These are phyloP conservation scores for Allantophomopsis lycopodina DNA, from an alignment of 2,329 filamentous ascomycete species.

Conservation along the genomic window DNA sequence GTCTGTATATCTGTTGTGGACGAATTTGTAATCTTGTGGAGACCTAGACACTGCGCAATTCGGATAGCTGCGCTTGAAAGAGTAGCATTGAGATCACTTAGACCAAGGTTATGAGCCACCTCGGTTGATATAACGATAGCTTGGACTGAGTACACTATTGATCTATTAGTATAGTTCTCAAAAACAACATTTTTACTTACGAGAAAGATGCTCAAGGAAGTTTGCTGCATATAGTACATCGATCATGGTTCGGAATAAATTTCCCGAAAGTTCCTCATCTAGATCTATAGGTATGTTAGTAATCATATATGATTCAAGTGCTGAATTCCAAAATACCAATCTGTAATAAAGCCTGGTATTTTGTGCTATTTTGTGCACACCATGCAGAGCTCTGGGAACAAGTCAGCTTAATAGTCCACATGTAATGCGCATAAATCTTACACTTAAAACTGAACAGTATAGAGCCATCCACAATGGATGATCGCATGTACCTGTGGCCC, in stretches of 20 bases:
- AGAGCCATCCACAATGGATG: constrained; percentile 16
- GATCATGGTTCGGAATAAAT: constrained; percentile 12
- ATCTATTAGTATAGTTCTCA: no score
- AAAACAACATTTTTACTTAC: background rate
- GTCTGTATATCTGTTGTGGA: background rate
- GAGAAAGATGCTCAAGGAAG: constrained; percentile 16
- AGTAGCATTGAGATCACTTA: constrained; percentile 21
- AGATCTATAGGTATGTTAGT: no score
- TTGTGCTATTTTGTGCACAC: no score
- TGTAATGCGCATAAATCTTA: constrained; percentile 11
- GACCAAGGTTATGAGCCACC: constrained; percentile 22
- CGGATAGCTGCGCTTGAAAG: constrained; percentile 21
- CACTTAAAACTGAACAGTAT: constrained; percentile 12
- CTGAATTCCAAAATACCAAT: no score
- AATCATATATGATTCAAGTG: no score
- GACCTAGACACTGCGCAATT: constrained; percentile 19
- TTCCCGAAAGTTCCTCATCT: no score
- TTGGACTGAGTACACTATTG: constrained; percentile 17
- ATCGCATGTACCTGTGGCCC: constrained; percentile 8
- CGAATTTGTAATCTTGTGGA: constrained; percentile 9
- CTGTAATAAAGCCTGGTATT: no score
- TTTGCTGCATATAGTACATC: constrained; percentile 18
- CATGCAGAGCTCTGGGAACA: no score
- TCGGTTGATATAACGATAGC: constrained; percentile 23
- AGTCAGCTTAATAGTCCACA: no score